These are phyloP conservation scores for Globisporangium irregulare DNA, from an alignment of 352 stramenopile genomes.

Conservation along the genomic window DNA sequence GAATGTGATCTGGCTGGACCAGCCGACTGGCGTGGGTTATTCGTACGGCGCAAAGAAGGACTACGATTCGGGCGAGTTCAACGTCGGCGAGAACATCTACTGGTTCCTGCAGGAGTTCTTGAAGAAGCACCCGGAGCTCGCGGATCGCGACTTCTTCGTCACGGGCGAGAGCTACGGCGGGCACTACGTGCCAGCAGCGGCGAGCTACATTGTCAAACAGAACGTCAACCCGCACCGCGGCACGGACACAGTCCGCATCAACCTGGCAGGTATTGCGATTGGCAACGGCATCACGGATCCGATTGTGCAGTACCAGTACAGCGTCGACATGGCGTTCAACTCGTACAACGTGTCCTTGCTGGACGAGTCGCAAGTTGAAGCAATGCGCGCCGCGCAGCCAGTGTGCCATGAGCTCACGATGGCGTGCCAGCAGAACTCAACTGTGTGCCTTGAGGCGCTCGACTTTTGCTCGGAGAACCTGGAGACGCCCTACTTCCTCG, in stretches of 20 bases:
- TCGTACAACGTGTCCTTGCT: conserved; percentile 69
- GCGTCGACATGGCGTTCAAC: conserved; percentile 68
- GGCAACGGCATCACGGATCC: conserved; percentile 81
- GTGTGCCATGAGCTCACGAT: conserved; percentile 54
- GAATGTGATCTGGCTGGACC: conserved; percentile 44
- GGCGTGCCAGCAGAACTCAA: conserved; percentile 45
- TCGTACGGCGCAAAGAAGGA: conserved; percentile 28
- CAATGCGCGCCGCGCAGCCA: conserved; percentile 54
- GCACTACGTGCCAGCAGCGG: conserved; percentile 37
- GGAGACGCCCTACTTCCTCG: conserved; percentile 42
- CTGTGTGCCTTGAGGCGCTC: conserved; percentile 41
- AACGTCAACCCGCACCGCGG: conserved; percentile 13
- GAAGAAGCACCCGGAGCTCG: conserved; percentile 31
- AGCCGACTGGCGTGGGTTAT: conserved; percentile 18
- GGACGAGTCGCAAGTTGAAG: conserved; percentile 29
- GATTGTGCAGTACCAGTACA: conserved; percentile 63
- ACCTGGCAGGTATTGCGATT: conserved; percentile 52
- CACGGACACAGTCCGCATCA: conserved; percentile 24
- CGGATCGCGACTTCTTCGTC: conserved; percentile 35
- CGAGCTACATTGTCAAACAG: conserved; percentile 25
- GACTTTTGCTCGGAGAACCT: conserved; percentile 59
- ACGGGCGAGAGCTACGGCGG: conserved; percentile 42
- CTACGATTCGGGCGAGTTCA: conserved; percentile 28
- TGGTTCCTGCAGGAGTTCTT: conserved; percentile 42
- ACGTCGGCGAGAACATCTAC: conserved; percentile 44